Conservation (phyloP, 768 basidiomycete species). For the Xerocomellus amylosporus region DNA sequence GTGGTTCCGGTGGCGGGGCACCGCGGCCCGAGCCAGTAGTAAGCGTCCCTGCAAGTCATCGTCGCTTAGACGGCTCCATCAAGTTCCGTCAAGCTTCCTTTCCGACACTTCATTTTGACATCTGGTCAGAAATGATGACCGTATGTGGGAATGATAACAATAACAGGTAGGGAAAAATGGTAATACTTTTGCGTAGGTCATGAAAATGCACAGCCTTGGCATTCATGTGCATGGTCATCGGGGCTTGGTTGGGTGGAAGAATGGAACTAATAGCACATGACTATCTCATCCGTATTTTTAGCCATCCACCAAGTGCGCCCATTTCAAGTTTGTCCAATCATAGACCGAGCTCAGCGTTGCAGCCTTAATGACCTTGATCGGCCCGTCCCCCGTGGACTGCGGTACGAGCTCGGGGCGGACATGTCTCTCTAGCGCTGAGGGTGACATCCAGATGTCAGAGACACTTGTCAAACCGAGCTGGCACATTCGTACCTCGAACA, state of each 20-base stretch:
- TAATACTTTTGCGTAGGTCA: slow-evolving; percentile 17
- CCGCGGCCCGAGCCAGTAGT: not conserved
- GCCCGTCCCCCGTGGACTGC: not conserved
- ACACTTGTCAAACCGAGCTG: not conserved
- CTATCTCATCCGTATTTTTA: slow-evolving; percentile 13
- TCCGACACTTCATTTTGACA: slow-evolving; percentile 9
- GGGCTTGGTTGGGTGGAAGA: no score
- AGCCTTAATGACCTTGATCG: slow-evolving; percentile 10
- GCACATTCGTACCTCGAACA: slow-evolving; percentile 18
- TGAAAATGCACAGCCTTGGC: not conserved
- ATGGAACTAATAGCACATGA: not conserved
- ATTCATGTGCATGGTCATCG: no score
- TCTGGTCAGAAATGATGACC: slow-evolving; percentile 10
- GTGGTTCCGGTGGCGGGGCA: not conserved
- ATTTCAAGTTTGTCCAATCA: slow-evolving; percentile 24
- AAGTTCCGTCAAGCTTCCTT: slow-evolving; percentile 23
- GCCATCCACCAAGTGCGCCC: not conserved
- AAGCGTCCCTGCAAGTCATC: slow-evolving; percentile 25
- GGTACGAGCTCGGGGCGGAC: slow-evolving; percentile 24
- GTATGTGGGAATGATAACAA: slow-evolving; percentile 13
- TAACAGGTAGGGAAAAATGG: slow-evolving; percentile 17
- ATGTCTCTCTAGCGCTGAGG: slow-evolving; percentile 16
- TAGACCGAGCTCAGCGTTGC: slow-evolving; percentile 1
- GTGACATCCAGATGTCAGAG: slow-evolving; percentile 9
- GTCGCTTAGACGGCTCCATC: slow-evolving; percentile 23